Evolutionary conservation across 108 stramenopile genomes (phyloP), one percentile per base, ranked within the genome.

Genomic region (Mediolabrus comicus): DNA sequence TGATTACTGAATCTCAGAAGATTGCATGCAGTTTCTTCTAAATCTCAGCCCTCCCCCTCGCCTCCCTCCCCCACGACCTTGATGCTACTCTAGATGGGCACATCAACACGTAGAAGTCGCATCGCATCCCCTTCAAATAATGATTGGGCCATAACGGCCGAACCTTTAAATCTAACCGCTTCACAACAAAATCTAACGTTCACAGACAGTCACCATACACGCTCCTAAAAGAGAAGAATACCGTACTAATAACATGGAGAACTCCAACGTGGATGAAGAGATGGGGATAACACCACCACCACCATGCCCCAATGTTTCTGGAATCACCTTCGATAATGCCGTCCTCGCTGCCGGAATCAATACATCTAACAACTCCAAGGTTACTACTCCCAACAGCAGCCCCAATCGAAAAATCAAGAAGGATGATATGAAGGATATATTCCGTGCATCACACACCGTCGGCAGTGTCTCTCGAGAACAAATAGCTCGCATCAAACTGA

Each of bases 401-500:
- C 41, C 41, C n/a, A n/a, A n/a, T 43, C 41, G 41, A 4, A 43
- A 5, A 43, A 11, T 43, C 16, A 43, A 43, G 17, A 43, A 43
- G 17, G 41, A 43, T 43, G 41, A 56, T 8, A 8, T 56, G 54
- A 26, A 36, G 54, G 34, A 29, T 4, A 36, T 61, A 4, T 61
- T 61, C 19, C 39, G 46, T 35, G 60, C 43, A 14, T 51, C 43
- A 12, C n/a, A 14, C 4, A 61, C 60, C n/a, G 46, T 56, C 17
- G 17, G 10, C 34, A 54, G 39, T 16, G 71, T 72, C 13, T 39
- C 62, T 4, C 29, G 31, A 19, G 63, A 72, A 10, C 71, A 72
- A 53, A 65, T 72, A 22, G 53, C 38, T 11, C 71, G 71, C 19
- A 63, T 72, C 25, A 72, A 65, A 32, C 39, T 53, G 64, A 72